Evolutionary conservation across 805 yeast genomes (phyloP), one percentile per base, ranked within the genome.

Genomic region (Cyberlindnera lachancei): DNA sequence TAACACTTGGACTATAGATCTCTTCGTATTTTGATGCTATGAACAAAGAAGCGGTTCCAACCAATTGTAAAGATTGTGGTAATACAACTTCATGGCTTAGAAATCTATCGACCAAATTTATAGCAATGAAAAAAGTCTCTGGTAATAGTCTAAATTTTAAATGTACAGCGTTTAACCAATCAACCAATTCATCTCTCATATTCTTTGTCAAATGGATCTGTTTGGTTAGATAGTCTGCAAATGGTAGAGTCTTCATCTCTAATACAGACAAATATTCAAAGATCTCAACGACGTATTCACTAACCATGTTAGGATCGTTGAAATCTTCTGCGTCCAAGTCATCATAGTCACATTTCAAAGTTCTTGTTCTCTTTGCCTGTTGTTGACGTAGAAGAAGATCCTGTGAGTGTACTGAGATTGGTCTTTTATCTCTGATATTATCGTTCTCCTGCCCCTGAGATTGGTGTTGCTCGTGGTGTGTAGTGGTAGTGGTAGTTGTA

Each of bases 1-100:
- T 73, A 29, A 88, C 83, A 17, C 90, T 78, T 17, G 96, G 96
- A 4, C 88, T 74, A 50, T 81, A 83, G 28, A 87, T 94, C 61
- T 87, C 96, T 63, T 87, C 96, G 55, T 84, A 86, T 59, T 87
- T 87, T 12, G 95, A 87, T 25, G 95, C 95, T 45, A 86, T 81
- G 58, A 87, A 84, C 38, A 87, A 58, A 16, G 90, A 73, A 3
- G 95, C 85, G 0, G 94, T 81, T 9, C 95, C 96, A 25, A 86
- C 72, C 37, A 87, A 65, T 62, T 87, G 96, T 31, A 87, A 59
- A 57, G 83, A 75, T 52, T 80, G 86, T 35, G 86, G 74, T 48
- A 81, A 86, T 17, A 84, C 90, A 27, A 73, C 66, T 52, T 82
- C 90, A 37, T 70, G 66, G 10, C 86, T 75, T 66, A 88, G 72